These are phyloP conservation scores for Cutaneotrichosporon sp. DNA, from an alignment of 1,284 basidiomycete genomes.

Conservation along the genomic window DNA sequence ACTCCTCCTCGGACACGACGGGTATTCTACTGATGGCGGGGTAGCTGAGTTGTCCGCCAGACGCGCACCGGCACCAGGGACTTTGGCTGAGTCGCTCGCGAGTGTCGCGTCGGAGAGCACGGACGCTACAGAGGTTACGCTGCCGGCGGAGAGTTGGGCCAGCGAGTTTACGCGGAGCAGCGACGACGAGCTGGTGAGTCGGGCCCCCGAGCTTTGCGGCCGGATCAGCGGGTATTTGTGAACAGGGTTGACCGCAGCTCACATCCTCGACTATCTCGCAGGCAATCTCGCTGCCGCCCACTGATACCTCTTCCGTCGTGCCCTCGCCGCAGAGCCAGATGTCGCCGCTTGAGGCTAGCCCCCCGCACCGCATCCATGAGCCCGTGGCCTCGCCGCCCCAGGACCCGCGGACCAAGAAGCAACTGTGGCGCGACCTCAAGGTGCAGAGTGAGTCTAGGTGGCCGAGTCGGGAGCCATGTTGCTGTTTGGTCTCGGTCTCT, in stretches of 20 bases:
- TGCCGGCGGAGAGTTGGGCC: constrained; percentile 39
- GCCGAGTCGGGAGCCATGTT: too few relatives aligned
- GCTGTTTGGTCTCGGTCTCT: too few relatives aligned
- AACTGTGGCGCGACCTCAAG: constrained; percentile 53
- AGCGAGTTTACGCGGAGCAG: constrained; percentile 30
- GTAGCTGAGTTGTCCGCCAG: background rate
- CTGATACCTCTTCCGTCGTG: constrained; percentile 41
- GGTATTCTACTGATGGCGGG: constrained; percentile 8
- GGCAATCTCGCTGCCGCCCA: constrained; percentile 47
- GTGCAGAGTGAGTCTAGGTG: constrained; percentile 41
- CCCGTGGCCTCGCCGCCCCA: constrained; percentile 11
- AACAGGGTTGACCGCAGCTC: constrained; percentile 25
- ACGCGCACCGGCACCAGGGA: constrained; percentile 9
- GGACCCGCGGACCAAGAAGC: constrained; percentile 41
- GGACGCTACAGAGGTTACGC: background rate
- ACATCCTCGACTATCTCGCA: constrained; percentile 43
- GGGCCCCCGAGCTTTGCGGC: background rate
- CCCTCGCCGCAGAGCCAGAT: constrained; percentile 40
- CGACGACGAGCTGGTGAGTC: constrained; percentile 22
- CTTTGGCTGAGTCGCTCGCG: constrained; percentile 17
- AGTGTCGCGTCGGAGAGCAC: constrained; percentile 11
- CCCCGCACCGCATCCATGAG: constrained; percentile 17
- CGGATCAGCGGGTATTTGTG: background rate
- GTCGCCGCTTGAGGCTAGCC: constrained; percentile 28
- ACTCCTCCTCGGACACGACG: constrained; percentile 26